Conservation (phyloP, 176 grass and related monocot genomes). For the Rhipidocladum racemiflorum region DNA sequence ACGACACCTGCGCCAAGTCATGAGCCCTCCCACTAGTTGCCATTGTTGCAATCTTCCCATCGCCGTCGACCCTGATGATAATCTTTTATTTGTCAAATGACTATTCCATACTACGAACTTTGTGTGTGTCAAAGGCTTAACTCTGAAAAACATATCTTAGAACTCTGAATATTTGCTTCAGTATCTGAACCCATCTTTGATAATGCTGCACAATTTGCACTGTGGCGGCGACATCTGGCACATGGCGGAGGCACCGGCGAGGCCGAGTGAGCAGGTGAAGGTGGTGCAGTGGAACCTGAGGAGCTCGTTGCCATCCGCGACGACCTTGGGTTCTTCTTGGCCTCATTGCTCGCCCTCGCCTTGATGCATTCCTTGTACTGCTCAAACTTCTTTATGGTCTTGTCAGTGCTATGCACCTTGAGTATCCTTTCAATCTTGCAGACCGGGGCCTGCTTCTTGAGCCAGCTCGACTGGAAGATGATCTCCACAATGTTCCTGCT, state of each 20-base stretch:
- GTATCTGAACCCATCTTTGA: constrained; percentile 73
- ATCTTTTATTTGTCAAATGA: neutral
- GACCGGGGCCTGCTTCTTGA: constrained; percentile 45
- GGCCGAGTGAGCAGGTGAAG: constrained; percentile 55
- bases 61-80: constrained; percentile 32
- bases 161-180: neutral
- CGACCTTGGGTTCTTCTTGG: constrained; percentile 64
- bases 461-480: constrained; percentile 95
- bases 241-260: constrained; percentile 32
- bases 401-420: constrained; percentile 61
- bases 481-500: constrained; percentile 96
- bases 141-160: neutral
- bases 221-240: constrained; percentile 38
- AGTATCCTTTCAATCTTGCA: constrained; percentile 81
- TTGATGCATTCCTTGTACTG: constrained; percentile 75
- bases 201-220: constrained; percentile 66
- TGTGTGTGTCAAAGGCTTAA: neutral
- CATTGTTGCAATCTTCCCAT: constrained; percentile 65
- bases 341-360: constrained; percentile 35
- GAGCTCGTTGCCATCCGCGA: constrained; percentile 89
- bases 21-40: constrained; percentile 70
- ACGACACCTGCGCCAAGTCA: constrained; percentile 15
- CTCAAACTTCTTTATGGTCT: constrained; percentile 66
- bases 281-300: constrained; percentile 76
- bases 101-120: neutral